Evolutionary conservation across 2,329 filamentous ascomycete species (phyloP).

Genomic region (Pseudonectria buxi): DNA sequence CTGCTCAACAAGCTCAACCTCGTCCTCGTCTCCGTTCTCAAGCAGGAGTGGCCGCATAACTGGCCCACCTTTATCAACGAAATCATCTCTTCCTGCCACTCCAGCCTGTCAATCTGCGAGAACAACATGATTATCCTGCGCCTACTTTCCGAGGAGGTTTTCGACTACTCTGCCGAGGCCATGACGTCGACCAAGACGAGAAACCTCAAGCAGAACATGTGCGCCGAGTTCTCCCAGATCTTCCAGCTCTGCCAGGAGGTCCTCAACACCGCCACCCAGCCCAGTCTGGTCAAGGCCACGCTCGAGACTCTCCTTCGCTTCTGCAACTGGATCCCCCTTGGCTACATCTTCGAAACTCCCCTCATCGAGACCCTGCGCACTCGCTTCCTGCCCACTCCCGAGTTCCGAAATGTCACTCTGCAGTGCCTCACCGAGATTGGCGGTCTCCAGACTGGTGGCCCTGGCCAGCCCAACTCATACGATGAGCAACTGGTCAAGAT

Average conservation of each 20-base stretch:
- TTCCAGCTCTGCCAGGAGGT: constrained; percentile 98
- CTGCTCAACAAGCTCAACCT: constrained; percentile 97
- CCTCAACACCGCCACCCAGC: constrained; percentile 79
- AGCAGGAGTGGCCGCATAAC: constrained; percentile 99
- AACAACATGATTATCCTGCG: constrained; percentile 99
- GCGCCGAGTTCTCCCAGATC: constrained; percentile 95
- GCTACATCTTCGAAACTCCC: constrained; percentile 97
- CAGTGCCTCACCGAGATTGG: constrained; percentile 98
- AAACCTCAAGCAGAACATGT: constrained; percentile 98
- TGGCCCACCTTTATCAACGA: constrained; percentile 99
- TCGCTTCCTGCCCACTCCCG: constrained; percentile 84
- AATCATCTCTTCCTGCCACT: constrained; percentile 93
- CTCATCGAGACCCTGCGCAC: constrained; percentile 92
- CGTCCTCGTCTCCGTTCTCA: constrained; percentile 92
- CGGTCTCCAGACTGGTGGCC: constrained; percentile 75
- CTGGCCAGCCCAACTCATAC: constrained; percentile 63
- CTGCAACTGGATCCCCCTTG: constrained; percentile 97
- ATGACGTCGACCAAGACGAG: constrained; percentile 98
- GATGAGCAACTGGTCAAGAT: constrained; percentile 95
- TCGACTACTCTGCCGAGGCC: constrained; percentile 96
- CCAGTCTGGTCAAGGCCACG: constrained; percentile 89
- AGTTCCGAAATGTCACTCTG: constrained; percentile 93
- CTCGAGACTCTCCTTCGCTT: constrained; percentile 92
- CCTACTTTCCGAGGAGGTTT: constrained; percentile 93
- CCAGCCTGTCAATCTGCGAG: constrained; percentile 93